Conservation (phyloP, 1,139 yeast genomes). For the Blastobotrys proliferans region DNA sequence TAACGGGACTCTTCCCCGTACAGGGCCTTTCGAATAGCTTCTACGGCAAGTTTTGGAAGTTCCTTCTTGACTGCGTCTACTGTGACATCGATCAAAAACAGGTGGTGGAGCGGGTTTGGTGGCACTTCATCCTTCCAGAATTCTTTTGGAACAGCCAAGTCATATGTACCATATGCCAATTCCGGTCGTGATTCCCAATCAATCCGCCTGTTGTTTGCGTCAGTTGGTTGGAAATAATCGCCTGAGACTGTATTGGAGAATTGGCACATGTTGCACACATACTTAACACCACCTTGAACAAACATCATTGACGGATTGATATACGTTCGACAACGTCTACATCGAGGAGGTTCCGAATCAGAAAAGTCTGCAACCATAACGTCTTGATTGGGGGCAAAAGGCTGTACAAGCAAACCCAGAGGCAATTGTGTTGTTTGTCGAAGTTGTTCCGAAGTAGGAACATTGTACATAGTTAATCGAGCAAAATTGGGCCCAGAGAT, state of each 20-base stretch:
- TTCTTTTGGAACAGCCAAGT: constrained; percentile 68
- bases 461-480: constrained; percentile 75
- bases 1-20: constrained; percentile 32
- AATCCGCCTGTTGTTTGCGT: constrained; percentile 54
- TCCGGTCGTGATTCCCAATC: constrained; percentile 72
- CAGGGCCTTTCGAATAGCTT: constrained; percentile 62
- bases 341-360: constrained; percentile 70
- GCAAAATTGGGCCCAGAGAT: constrained; percentile 76
- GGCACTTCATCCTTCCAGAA: constrained; percentile 52
- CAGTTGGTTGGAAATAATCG: constrained; percentile 63
- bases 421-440: constrained; percentile 75
- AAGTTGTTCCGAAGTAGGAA: constrained; percentile 72
- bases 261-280: constrained; percentile 84
- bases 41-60: constrained; percentile 63
- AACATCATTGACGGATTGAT: constrained; percentile 77
- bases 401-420: constrained; percentile 72
- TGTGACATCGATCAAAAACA: constrained; percentile 74
- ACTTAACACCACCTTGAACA: constrained; percentile 58
- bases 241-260: constrained; percentile 67
- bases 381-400: constrained; percentile 55
- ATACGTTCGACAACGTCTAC: constrained; percentile 87
- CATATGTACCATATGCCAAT: constrained; percentile 78
- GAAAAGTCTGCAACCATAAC: constrained; percentile 69
- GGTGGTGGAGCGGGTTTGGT: constrained; percentile 57
- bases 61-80: constrained; percentile 59